A percentile compares a stretch with the other conserved stretches of the same genome.
These are phyloP conservation scores for Nitzschia putrida DNA, from an alignment of 108 stramenopile genomes.

Conservation along the genomic window DNA sequence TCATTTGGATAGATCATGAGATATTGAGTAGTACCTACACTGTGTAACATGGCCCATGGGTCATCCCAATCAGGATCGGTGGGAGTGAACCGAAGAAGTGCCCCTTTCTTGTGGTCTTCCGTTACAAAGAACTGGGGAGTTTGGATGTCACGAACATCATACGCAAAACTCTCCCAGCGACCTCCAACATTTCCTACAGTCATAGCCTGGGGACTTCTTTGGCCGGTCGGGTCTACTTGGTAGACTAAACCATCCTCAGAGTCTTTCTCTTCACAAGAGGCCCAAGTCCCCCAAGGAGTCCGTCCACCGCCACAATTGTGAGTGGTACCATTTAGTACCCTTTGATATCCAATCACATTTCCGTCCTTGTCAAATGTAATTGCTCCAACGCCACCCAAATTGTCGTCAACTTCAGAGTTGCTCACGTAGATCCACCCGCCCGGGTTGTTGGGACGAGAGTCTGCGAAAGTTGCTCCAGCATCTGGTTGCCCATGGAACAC, in stretches of 20 bases:
- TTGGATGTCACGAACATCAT: constrained; percentile 41
- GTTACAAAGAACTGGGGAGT: constrained; percentile 51
- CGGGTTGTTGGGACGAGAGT: constrained; percentile 23
- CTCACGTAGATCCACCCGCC: constrained; percentile 63
- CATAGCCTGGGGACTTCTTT: constrained; percentile 31
- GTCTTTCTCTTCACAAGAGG: constrained; percentile 65
- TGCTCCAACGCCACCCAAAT: constrained; percentile 54
- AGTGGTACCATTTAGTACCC: constrained; percentile 38
- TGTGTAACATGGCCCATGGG: constrained; percentile 52
- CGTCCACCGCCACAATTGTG: constrained; percentile 57
- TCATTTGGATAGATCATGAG: constrained; percentile 33
- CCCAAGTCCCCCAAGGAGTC: constrained; percentile 54
- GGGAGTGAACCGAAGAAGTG: constrained; percentile 47
- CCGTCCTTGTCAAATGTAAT: constrained; percentile 49
- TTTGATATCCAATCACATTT: constrained; percentile 39
- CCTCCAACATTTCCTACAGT: constrained; percentile 50
- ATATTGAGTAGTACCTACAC: constrained; percentile 43
- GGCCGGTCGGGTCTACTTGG: constrained; percentile 65
- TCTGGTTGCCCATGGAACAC: constrained; percentile 53
- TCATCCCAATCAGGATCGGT: constrained; percentile 28
- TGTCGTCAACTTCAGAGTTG: constrained; percentile 51
- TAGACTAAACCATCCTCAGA: constrained; percentile 48
- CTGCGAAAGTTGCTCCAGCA: constrained; percentile 43
- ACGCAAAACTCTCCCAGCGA: constrained; percentile 56
- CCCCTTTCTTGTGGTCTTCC: constrained; percentile 50